Evolutionary conservation across 2,329 filamentous ascomycete genomes (phyloP), one percentile per base, ranked within the genome.

Genomic region (Mycogone perniciosa): DNA sequence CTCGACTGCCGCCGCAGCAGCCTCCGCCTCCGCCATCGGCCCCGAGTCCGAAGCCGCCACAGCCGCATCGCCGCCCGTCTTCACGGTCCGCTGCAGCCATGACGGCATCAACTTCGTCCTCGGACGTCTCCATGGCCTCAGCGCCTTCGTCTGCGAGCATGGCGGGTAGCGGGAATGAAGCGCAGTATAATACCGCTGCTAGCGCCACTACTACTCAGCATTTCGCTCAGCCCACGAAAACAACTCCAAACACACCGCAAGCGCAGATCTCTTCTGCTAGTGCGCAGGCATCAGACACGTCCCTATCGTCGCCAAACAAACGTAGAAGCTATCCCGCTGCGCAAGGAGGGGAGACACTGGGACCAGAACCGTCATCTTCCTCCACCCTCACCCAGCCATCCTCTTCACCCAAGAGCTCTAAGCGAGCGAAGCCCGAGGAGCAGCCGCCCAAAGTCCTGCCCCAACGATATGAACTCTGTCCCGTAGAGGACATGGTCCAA

Each of bases 401-500:
- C 52, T 58, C 63, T 53, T 58, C 57, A 51, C 63, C 64, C 61
- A 64, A 67, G 60, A 60, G 59, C 34, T 57, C 76, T 5, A 86
- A 86, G 63, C 76, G 82, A 40, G 65, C 74, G 31, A 77, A 73
- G 56, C 72, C 76, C 33, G 76, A 76, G 41, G 67, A 71, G 10
- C 69, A 67, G 6, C 73, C 77, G 6, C 71, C 77, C 38, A 86
- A 83, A 62, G 59, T 77, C 7, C 62, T 93, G 64, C 87, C 93
- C 1, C 69, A 79, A 53, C 77, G 79, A 61, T 99, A 99, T 67
- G 89, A 96, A 67, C 73, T 83, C 8, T 95, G 89, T 65, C 76
- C 86, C 37, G 81, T 88, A 7, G 87, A 90, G 62, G 91, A 96
- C 65, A 81, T 99, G 64, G 93, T 96, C 30, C 77, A 92, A 39